Evolutionary conservation across 768 basidiomycete genomes (phyloP), one percentile per base, ranked within the genome.

Genomic region (Dioszegia hungarica): DNA sequence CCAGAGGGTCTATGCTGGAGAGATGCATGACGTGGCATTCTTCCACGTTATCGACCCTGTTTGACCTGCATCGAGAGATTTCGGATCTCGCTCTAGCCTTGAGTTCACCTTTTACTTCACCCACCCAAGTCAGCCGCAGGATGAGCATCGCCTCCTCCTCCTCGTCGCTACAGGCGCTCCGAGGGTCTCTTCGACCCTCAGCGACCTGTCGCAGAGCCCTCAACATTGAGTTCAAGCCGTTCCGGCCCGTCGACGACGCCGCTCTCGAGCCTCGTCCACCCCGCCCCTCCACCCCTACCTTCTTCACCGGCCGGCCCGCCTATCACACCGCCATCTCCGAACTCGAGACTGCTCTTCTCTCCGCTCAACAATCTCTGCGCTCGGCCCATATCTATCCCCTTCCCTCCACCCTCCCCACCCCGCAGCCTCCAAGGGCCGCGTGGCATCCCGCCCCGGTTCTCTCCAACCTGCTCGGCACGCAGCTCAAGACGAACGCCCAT

Each of bases 251-350:
- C n/a, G 36, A 37, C 31, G 52, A 54, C 20, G 11, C 36, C 22
- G 38, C 38, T 22, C 33, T 27, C 5, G 41, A 24, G 22, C 39
- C 45, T 3, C 33, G 59, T 19, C 73, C 68, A 24, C 62, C 71
- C 31, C 66, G 73, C 44, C 68, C 72, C 24, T 51, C 63, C 36
- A 89, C 89, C 0, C 83, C 89, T 20, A 84, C 83, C 45, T 93
- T 91, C 78, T 95, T 89, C 79, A 90, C 91, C 17, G 86, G 85
- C 15, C 84, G 86, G 31, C 79, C 87, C 0, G 78, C 79, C 22
- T 92, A 85, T 79, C 85, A 85, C 73, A 88, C 92, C 75, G 82
- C 84, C 54, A 76, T 92, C 39, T 77, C 79, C 40, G 78, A 81
- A 39, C 82, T 94, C 17, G 84, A 90, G 68, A 78, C 78, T 11